phyloP scores from a whole-genome alignment of 768 basidiomycete genomes.

The Candolleomyces eurysporus region DNA sequence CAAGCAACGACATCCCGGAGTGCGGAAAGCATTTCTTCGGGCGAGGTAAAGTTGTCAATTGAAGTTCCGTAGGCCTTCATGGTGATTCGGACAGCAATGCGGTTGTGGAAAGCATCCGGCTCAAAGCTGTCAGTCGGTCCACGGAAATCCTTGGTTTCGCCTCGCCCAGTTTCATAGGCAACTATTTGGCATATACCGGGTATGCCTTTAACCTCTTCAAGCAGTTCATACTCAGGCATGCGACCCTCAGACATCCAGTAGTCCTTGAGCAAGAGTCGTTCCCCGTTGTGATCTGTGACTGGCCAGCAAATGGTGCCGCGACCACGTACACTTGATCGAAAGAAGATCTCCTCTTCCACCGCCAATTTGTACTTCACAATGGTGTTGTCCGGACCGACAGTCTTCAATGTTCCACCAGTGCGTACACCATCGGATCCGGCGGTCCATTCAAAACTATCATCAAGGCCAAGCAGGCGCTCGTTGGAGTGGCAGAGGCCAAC shows the following conservation, averaged over 20 bases:
- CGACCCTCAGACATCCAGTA: background rate
- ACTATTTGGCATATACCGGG: background rate
- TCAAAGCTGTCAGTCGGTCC: background rate
- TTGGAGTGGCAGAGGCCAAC: constrained; percentile 1
- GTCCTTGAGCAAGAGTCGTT: background rate
- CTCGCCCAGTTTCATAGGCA: background rate
- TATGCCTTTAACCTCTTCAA: background rate
- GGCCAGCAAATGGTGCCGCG: constrained; percentile 1
- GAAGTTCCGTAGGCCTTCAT: background rate
- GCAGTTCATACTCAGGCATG: background rate
- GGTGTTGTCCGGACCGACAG: background rate
- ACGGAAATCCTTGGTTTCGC: background rate
- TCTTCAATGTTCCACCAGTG: background rate
- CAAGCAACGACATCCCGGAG: background rate
- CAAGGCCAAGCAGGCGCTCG: background rate
- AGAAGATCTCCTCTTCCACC: background rate
- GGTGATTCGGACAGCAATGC: background rate
- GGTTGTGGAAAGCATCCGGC: background rate
- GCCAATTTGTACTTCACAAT: background rate
- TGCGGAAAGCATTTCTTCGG: background rate
- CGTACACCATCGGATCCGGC: background rate
- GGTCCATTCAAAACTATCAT: constrained; percentile 1
- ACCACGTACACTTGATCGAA: background rate
- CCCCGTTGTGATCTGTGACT: no score
- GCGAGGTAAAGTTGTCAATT: background rate